Evolutionary conservation across 805 yeast genomes (phyloP).

Genomic region (Debaryomyces castellii): DNA sequence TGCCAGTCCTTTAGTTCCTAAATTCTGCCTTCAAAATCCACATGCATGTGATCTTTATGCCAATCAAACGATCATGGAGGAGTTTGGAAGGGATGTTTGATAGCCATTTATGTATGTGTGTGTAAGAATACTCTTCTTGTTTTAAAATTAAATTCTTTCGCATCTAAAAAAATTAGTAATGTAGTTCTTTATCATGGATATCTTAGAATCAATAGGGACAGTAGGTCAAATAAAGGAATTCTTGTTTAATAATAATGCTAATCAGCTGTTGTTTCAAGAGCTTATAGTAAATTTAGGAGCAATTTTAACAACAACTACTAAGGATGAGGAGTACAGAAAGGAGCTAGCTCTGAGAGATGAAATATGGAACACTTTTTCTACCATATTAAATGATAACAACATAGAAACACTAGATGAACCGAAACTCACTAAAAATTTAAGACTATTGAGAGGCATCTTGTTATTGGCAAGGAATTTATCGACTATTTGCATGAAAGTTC

Average conservation of each 20-base stretch:
- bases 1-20: constrained; percentile 37
- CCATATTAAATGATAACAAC: constrained; percentile 8
- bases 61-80: constrained; percentile 9
- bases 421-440: constrained; percentile 10
- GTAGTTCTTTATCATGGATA: neutral
- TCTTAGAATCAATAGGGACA: neutral
- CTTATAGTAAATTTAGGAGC: constrained; percentile 3
- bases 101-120: neutral
- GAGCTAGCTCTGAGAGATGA: constrained; percentile 5
- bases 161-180: neutral
- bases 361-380: constrained; percentile 3
- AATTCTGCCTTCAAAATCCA: constrained; percentile 34
- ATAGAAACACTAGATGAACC: constrained; percentile 4
- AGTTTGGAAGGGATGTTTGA: constrained; percentile 1
- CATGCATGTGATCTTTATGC: constrained; percentile 34
- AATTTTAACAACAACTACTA: constrained; percentile 5
- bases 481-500: constrained; percentile 11
- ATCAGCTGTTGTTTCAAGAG: neutral
- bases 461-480: constrained; percentile 51
- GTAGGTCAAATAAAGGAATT: neutral
- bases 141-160: neutral
- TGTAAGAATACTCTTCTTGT: neutral
- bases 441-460: constrained; percentile 47
- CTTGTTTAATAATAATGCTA: neutral
- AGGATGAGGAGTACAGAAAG: constrained; percentile 5